Evolutionary conservation across 768 basidiomycete genomes (phyloP).

Genomic region (Termitomyces eurrhizus): DNA sequence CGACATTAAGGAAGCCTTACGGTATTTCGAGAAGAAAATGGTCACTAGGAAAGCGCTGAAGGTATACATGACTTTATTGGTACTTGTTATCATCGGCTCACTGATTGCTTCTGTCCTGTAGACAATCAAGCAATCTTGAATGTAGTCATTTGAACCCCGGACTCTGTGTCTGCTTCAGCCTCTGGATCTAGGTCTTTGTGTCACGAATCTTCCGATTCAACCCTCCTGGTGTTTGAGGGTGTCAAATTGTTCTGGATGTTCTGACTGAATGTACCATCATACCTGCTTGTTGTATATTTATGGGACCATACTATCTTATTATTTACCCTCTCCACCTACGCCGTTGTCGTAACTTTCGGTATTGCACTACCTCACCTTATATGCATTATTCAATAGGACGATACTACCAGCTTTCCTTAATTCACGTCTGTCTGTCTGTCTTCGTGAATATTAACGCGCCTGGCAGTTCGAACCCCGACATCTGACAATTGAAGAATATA

Average conservation of each 20-base stretch:
- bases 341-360: not conserved
- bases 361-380: not conserved
- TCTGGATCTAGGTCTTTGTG: not conserved
- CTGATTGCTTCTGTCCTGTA: not conserved
- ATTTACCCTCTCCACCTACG: not conserved
- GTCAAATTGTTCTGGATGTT: not conserved
- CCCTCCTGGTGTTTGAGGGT: not conserved
- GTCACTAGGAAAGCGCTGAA: slow-evolving; percentile 30
- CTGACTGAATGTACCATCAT: not conserved
- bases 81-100: not conserved
- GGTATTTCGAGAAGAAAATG: slow-evolving; percentile 45
- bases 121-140: slow-evolving; percentile 15
- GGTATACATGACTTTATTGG: slow-evolving; percentile 21
- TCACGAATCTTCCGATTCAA: not conserved
- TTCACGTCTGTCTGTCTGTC: not conserved
- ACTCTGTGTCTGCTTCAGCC: not conserved
- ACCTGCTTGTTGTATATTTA: not conserved
- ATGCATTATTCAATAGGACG: not conserved
- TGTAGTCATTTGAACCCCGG: not conserved
- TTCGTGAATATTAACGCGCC: no score
- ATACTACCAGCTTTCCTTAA: not conserved
- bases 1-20: slow-evolving; percentile 44
- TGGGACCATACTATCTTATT: not conserved
- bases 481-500: not conserved
- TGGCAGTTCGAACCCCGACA: not conserved